Evolutionary conservation across 257 asterid genomes (phyloP).

Genomic region (Ilex aquifolium): DNA sequence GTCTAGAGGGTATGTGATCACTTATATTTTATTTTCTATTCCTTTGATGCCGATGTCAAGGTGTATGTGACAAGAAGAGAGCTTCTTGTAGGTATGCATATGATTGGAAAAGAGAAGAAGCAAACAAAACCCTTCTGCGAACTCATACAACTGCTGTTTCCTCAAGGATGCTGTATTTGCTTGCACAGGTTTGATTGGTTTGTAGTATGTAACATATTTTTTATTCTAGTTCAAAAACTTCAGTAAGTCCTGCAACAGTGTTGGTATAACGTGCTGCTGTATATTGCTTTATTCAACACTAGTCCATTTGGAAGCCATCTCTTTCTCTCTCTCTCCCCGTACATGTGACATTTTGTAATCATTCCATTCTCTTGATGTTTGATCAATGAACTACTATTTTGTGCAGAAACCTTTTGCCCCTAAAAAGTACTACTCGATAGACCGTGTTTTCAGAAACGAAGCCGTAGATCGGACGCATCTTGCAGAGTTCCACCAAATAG

Average conservation of each 20-base stretch:
- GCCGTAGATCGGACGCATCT: slow-evolving; percentile 98
- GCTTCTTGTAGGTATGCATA: slow-evolving; percentile 59
- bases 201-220: background rate
- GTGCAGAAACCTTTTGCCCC: slow-evolving; percentile 80
- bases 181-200: slow-evolving; percentile 64
- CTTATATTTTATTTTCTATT: background rate
- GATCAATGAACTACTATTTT: slow-evolving; percentile 10
- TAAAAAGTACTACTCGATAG: slow-evolving; percentile 84
- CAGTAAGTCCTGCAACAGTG: too few relatives aligned
- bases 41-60: too few relatives aligned
- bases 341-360: too few relatives aligned
- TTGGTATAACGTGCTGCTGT: too few relatives aligned
- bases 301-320: background rate
- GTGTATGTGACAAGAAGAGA: slow-evolving; percentile 1
- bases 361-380: background rate
- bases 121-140: slow-evolving; percentile 88
- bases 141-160: slow-evolving; percentile 99
- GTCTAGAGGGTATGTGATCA: slow-evolving; percentile 72
- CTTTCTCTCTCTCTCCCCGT: background rate
- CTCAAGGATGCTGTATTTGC: slow-evolving; percentile 83
- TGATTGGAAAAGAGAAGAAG: slow-evolving; percentile 98
- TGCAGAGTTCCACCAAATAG: slow-evolving; percentile 99
- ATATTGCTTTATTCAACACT: background rate
- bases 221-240: too few relatives aligned
- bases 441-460: slow-evolving; percentile 96